Percentiles rank a stretch among this genome's conserved stretches.
These are phyloP conservation scores for Gloeophyllum trabeum DNA, from an alignment of 768 basidiomycete genomes.

Conservation along the genomic window DNA sequence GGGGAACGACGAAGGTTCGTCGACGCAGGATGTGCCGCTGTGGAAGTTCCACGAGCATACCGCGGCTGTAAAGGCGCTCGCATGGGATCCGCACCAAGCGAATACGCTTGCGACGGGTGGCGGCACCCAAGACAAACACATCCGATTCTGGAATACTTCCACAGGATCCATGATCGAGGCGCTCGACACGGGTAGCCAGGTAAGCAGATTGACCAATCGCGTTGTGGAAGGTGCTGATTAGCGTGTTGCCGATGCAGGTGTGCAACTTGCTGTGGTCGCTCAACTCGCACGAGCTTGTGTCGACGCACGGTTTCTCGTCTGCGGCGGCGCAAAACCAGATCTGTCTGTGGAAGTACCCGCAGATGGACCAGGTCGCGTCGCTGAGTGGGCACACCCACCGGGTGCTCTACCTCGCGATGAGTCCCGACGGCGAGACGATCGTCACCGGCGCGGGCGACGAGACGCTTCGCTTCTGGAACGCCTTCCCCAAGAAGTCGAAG, in stretches of 20 bases:
- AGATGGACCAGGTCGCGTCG: slow-evolving; percentile 88
- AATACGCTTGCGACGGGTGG: slow-evolving; percentile 91
- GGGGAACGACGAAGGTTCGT: slow-evolving; percentile 9
- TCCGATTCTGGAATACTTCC: slow-evolving; percentile 92
- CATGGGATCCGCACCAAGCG: slow-evolving; percentile 93
- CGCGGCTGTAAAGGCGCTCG: slow-evolving; percentile 95
- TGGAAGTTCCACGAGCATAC: slow-evolving; percentile 97
- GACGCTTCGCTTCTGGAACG: slow-evolving; percentile 95
- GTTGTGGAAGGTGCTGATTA: neutral
- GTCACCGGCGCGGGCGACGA: slow-evolving; percentile 98
- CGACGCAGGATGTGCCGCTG: slow-evolving; percentile 46
- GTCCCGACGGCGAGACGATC: slow-evolving; percentile 94
- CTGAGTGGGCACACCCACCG: slow-evolving; percentile 92
- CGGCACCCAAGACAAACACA: slow-evolving; percentile 98
- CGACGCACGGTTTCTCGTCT: slow-evolving; percentile 93
- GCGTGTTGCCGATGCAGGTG: slow-evolving; percentile 39
- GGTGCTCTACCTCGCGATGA: slow-evolving; percentile 95
- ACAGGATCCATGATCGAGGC: slow-evolving; percentile 80
- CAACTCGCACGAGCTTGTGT: slow-evolving; percentile 94
- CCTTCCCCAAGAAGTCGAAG: slow-evolving; percentile 70
- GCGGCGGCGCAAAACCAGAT: slow-evolving; percentile 95
- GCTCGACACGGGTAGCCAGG: slow-evolving; percentile 94
- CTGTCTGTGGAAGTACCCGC: slow-evolving; percentile 91
- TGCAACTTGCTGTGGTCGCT: slow-evolving; percentile 96
- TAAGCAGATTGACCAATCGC: slow-evolving; percentile 20